Percentiles rank a stretch among this genome's conserved stretches.
Conservation (phyloP, 345 rosid genomes). For the Dipteronia dyeriana region DNA sequence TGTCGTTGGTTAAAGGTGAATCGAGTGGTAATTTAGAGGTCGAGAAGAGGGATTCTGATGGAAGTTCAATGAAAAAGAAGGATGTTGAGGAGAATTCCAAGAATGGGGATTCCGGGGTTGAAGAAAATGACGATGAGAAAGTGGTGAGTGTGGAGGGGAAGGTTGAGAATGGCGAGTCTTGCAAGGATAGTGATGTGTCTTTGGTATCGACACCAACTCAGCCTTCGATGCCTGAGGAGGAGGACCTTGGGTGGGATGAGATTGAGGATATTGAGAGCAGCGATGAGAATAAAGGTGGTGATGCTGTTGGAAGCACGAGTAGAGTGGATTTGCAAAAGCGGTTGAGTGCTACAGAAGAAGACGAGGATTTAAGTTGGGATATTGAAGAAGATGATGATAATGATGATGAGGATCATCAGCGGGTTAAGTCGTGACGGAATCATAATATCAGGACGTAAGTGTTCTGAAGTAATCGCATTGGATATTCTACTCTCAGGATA, state of each 20-base stretch:
- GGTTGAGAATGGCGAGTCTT: slow-evolving; percentile 40
- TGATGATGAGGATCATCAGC: slow-evolving; percentile 51
- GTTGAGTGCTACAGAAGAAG: slow-evolving; percentile 55
- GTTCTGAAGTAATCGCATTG: slow-evolving; percentile 5
- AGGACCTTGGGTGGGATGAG: slow-evolving; percentile 84
- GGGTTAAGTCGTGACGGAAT: slow-evolving; percentile 26
- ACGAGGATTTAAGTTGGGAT: slow-evolving; percentile 82
- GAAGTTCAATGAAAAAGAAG: too few relatives aligned
- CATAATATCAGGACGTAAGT: neutral
- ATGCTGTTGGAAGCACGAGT: slow-evolving; percentile 26
- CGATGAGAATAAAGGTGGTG: slow-evolving; percentile 40
- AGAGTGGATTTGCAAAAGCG: slow-evolving; percentile 50
- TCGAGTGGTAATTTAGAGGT: slow-evolving; percentile 6
- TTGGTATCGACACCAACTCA: slow-evolving; percentile 53
- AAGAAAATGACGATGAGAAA: slow-evolving; percentile 20
- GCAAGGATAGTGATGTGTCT: slow-evolving; percentile 67
- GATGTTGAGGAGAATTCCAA: too few relatives aligned
- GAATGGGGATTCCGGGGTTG: neutral
- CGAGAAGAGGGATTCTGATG: neutral
- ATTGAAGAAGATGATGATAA: slow-evolving; percentile 73
- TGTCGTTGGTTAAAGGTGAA: slow-evolving; percentile 13
- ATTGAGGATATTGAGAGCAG: slow-evolving; percentile 61
- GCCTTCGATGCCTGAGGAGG: slow-evolving; percentile 51
- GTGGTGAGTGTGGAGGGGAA: slow-evolving; percentile 30
- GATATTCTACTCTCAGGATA: slow-evolving; percentile 5